phyloP scores from a whole-genome alignment of 225 moss, liverwort and hornwort genomes.

The Physcomitrellopsis africana region DNA sequence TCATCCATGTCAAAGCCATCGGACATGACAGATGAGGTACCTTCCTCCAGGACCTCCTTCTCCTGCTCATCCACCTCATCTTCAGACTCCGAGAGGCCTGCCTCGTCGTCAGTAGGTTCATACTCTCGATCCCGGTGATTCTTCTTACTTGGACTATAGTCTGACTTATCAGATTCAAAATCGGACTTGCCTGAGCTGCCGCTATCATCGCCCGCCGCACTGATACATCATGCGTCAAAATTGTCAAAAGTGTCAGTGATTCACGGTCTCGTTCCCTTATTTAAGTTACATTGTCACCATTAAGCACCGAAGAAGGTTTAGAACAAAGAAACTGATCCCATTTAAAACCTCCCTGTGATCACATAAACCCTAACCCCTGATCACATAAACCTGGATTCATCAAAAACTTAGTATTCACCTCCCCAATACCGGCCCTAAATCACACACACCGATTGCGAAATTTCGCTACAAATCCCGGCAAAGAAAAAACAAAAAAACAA shows the following conservation, averaged over 20 bases:
- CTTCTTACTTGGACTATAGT: constrained; percentile 40
- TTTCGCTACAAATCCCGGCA: not conserved
- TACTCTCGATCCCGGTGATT: constrained; percentile 59
- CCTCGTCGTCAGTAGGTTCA: constrained; percentile 59
- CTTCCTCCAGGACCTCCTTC: constrained; percentile 43
- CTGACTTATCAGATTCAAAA: constrained; percentile 42
- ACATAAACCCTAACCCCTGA: constrained; percentile 26
- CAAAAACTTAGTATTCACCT: not conserved
- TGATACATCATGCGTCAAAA: constrained; percentile 19
- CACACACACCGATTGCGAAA: not conserved
- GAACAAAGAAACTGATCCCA: not conserved
- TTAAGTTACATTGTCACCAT: constrained; percentile 9
- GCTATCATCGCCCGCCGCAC: constrained; percentile 32
- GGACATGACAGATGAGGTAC: constrained; percentile 10
- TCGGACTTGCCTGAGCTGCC: constrained; percentile 44
- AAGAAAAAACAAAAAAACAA: not conserved
- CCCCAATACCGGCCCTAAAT: not conserved
- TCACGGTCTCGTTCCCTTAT: not conserved
- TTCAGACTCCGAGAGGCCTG: constrained; percentile 50
- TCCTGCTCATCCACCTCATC: constrained; percentile 53
- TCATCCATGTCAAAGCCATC: constrained; percentile 42
- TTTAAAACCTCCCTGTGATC: not conserved
- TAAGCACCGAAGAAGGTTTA: not conserved
- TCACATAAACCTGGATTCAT: not conserved
- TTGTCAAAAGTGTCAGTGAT: constrained; percentile 12